These are phyloP conservation scores for Apiosordaria backusii DNA, from an alignment of 495 filamentous ascomycete genomes.

Conservation along the genomic window DNA sequence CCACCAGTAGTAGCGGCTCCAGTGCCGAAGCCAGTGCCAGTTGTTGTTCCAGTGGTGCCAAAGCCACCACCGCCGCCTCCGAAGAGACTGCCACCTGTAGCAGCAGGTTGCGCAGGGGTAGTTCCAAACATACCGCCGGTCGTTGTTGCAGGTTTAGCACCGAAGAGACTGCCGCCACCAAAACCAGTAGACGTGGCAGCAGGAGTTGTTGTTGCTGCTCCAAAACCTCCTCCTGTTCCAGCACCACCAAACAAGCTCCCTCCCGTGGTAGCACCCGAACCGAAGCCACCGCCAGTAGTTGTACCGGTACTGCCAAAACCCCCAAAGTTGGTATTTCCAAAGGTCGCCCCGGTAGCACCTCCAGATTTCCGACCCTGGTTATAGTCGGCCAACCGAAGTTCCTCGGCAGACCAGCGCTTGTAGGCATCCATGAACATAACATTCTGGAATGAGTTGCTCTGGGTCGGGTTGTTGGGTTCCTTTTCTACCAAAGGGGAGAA, in stretches of 20 bases:
- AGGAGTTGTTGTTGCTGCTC: not conserved
- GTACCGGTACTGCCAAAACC: conserved; percentile 38
- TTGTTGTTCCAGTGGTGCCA: conserved; percentile 33
- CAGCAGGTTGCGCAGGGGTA: conserved; percentile 22
- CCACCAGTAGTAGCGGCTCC: conserved; percentile 39
- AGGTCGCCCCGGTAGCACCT: conserved; percentile 75
- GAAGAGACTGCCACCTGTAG: conserved; percentile 23
- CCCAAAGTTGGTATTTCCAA: conserved; percentile 66
- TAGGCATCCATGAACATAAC: conserved; percentile 84
- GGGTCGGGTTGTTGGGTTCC: conserved; percentile 53
- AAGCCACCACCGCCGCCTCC: conserved; percentile 29
- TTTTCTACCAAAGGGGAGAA: conserved; percentile 81
- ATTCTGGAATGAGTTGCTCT: conserved; percentile 77
- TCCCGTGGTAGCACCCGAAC: conserved; percentile 39
- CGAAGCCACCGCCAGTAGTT: conserved; percentile 46
- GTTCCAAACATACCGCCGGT: conserved; percentile 35
- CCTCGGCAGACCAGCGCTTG: conserved; percentile 84
- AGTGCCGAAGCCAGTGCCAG: conserved; percentile 31
- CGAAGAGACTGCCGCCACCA: conserved; percentile 51
- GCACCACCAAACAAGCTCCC: not conserved
- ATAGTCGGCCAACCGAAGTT: conserved; percentile 87
- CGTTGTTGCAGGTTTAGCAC: conserved; percentile 37
- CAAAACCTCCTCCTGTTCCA: not conserved
- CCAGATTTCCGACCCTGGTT: conserved; percentile 78
- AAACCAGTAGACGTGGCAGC: conserved; percentile 30